These are phyloP conservation scores for Nannochloris sp. DNA, from an alignment of 139 green algal species.

Conservation along the genomic window DNA sequence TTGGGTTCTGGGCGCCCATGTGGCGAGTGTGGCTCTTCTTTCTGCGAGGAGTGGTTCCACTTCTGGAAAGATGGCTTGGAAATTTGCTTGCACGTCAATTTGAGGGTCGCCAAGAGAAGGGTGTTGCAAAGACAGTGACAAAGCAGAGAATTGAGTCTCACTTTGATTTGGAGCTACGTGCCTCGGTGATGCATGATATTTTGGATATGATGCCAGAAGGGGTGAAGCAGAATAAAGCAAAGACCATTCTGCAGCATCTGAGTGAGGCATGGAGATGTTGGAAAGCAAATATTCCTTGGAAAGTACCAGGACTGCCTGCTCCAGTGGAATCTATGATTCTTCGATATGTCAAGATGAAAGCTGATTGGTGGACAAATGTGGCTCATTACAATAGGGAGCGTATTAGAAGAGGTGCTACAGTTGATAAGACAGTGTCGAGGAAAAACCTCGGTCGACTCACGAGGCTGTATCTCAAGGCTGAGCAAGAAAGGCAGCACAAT, in stretches of 20 bases:
- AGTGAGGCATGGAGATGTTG: constrained; percentile 96
- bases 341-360: constrained; percentile 99
- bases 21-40: constrained; percentile 99
- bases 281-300: constrained; percentile 98
- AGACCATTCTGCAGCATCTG: constrained; percentile 98
- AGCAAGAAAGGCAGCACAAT: constrained; percentile 99
- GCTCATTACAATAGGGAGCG: constrained; percentile 99
- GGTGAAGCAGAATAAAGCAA: constrained; percentile 90
- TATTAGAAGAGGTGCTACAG: constrained; percentile 94
- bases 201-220: constrained; percentile 99
- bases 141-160: constrained; percentile 98
- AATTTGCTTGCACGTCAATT: constrained; percentile 99
- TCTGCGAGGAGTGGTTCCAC: constrained; percentile 91
- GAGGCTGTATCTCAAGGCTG: constrained; percentile 94
- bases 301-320: constrained; percentile 93
- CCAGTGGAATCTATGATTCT: constrained; percentile 99
- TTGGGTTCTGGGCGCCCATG: constrained; percentile 98
- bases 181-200: constrained; percentile 98
- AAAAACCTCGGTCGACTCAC: constrained; percentile 99
- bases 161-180: constrained; percentile 97
- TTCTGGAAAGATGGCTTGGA: constrained; percentile 98
- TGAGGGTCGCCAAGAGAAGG: constrained; percentile 93
- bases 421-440: constrained; percentile 99
- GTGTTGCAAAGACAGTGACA: constrained; percentile 95
- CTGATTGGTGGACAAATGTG: constrained; percentile 99